Conservation (phyloP, 495 filamentous ascomycete genomes). For the Hypoxylon fragiforme region DNA sequence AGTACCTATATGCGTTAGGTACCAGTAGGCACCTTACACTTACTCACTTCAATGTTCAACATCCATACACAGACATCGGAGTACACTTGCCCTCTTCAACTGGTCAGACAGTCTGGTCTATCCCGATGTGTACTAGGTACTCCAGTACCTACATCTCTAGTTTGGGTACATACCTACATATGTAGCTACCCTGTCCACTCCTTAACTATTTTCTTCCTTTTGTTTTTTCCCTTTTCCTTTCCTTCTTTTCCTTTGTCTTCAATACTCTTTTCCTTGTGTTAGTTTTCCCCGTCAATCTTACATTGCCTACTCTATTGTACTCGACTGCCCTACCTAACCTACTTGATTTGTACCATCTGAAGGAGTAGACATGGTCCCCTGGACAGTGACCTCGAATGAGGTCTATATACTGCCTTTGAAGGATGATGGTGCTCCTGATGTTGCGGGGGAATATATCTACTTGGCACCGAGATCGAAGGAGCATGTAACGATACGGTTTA, state of each 20-base stretch:
- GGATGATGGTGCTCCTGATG: slow-evolving; percentile 88
- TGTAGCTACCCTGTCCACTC: neutral
- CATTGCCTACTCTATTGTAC: neutral
- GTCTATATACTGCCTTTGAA: slow-evolving; percentile 87
- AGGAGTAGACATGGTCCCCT: slow-evolving; percentile 47
- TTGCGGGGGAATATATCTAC: slow-evolving; percentile 88
- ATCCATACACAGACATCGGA: too few relatives aligned
- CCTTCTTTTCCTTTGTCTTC: neutral
- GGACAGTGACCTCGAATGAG: slow-evolving; percentile 60
- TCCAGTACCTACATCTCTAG: neutral
- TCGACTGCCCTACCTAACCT: neutral
- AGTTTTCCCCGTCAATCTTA: neutral
- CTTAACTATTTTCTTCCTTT: neutral
- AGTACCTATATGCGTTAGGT: too few relatives aligned
- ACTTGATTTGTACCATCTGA: neutral
- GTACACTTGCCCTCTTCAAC: too few relatives aligned
- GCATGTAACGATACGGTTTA: slow-evolving; percentile 81
- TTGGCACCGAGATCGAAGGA: slow-evolving; percentile 73
- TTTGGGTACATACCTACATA: neutral
- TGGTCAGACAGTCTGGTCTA: too few relatives aligned
- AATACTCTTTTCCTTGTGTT: neutral
- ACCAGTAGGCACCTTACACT: too few relatives aligned
- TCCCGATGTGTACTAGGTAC: too few relatives aligned
- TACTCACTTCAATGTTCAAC: too few relatives aligned
- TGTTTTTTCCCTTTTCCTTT: neutral